Percentiles rank a stretch among this genome's conserved stretches.
phyloP scores from a whole-genome alignment of 139 green algal species.

The Chlamydomonas schloesseri region DNA sequence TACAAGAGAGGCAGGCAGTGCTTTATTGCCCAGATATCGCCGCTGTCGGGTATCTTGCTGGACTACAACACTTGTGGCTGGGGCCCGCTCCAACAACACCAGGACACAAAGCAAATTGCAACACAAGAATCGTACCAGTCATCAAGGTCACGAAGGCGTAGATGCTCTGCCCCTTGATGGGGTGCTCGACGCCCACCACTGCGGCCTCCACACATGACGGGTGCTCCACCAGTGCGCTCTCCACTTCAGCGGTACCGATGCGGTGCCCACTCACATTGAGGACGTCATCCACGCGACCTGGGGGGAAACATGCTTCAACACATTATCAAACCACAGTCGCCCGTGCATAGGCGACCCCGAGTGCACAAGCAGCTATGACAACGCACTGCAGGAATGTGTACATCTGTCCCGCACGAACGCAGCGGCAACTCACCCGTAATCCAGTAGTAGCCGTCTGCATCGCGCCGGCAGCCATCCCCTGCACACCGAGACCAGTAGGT shows the following conservation, averaged over 20 bases:
- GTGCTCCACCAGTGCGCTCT: slow-evolving; percentile 90
- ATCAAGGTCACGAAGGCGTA: slow-evolving; percentile 96
- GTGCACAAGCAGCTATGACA: too few species aligned
- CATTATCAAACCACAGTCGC: too few species aligned
- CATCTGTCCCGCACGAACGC: too few species aligned
- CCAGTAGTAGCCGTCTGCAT: slow-evolving; percentile 85
- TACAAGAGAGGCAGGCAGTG: too few species aligned
- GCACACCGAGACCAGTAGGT: slow-evolving; percentile 11
- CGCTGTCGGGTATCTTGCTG: too few species aligned
- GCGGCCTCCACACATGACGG: slow-evolving; percentile 89
- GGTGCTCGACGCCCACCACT: slow-evolving; percentile 87
- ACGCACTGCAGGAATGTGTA: too few species aligned
- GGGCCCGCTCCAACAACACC: too few species aligned
- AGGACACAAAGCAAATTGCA: too few species aligned
- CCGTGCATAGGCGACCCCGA: too few species aligned
- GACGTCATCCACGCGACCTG: slow-evolving; percentile 94
- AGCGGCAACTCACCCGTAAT: slow-evolving; percentile 75
- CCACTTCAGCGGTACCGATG: slow-evolving; percentile 97
- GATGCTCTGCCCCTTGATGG: slow-evolving; percentile 96
- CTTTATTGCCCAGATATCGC: too few species aligned
- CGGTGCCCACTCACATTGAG: slow-evolving; percentile 93
- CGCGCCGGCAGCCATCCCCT: slow-evolving; percentile 74
- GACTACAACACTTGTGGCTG: slow-evolving; percentile 54
- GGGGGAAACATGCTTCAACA: too few species aligned
- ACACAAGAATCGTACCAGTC: slow-evolving; percentile 33